These are phyloP conservation scores for Rhizopogon vesiculosus DNA, from an alignment of 768 basidiomycete genomes.

Conservation along the genomic window DNA sequence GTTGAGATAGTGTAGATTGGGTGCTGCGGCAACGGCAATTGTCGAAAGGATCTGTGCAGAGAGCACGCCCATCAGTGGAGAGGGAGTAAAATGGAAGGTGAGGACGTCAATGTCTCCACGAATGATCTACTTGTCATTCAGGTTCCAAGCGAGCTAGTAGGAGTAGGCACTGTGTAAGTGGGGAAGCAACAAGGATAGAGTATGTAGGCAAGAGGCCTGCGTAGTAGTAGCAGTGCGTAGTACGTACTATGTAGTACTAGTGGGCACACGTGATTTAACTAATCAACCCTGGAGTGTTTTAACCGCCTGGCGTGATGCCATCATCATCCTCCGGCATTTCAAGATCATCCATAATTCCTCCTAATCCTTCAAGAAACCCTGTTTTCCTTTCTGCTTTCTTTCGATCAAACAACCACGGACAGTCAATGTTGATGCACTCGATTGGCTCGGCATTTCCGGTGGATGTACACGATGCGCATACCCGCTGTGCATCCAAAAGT, in stretches of 20 bases:
- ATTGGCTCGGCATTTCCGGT: constrained; percentile 53
- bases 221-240: too few species aligned
- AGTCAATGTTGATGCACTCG: constrained; percentile 82
- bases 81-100: not conserved
- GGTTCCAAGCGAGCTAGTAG: not conserved
- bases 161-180: not conserved
- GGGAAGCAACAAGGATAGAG: not conserved
- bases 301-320: not conserved
- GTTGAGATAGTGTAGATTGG: not conserved
- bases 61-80: not conserved
- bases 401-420: constrained; percentile 76
- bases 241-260: too few species aligned
- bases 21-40: not conserved
- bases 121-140: constrained; percentile 4
- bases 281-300: too few species aligned
- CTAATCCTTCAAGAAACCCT: constrained; percentile 25
- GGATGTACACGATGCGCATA: constrained; percentile 71
- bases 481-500: constrained; percentile 50
- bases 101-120: not conserved
- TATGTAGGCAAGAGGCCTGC: not conserved
- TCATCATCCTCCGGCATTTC: constrained; percentile 4
- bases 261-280: too few species aligned
- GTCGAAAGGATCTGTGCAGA: not conserved
- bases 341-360: constrained; percentile 25
- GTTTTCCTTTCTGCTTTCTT: constrained; percentile 47